Percentiles rank a stretch among this genome's conserved stretches.
These are phyloP conservation scores for Chlamydomonas incerta DNA, from an alignment of 139 green algal species.

Conservation along the genomic window DNA sequence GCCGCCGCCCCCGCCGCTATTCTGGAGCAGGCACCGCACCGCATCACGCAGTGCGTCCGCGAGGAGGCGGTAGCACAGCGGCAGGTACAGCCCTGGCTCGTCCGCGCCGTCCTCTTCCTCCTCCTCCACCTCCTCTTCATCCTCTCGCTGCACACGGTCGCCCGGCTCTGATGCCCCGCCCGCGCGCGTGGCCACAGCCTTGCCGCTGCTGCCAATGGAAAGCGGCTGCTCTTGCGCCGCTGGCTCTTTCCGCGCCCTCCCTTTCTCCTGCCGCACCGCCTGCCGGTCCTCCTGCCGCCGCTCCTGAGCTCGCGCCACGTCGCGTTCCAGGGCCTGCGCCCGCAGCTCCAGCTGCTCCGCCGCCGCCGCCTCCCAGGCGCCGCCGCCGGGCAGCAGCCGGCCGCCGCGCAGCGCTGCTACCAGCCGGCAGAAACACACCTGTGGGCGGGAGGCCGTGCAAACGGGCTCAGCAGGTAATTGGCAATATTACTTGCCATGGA, in stretches of 20 bases:
- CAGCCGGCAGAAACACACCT: conserved; percentile 21
- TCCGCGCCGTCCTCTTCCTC: neutral
- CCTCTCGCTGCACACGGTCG: neutral
- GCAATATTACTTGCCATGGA: too few species aligned
- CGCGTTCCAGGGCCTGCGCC: neutral
- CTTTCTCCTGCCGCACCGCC: neutral
- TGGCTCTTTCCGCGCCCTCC: neutral
- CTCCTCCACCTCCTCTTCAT: neutral
- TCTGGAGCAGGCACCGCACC: conserved; percentile 5
- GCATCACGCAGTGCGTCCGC: conserved; percentile 1
- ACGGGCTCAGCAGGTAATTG: too few species aligned
- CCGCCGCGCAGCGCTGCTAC: conserved; percentile 3
- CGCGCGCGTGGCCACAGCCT: neutral
- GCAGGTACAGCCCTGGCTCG: neutral
- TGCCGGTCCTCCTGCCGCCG: neutral
- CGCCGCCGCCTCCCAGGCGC: conserved; percentile 31
- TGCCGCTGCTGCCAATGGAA: too few species aligned
- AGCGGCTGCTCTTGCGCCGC: too few species aligned
- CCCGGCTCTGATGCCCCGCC: neutral
- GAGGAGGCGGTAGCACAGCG: neutral
- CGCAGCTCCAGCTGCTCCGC: neutral
- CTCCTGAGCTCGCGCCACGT: neutral
- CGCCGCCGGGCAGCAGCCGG: conserved; percentile 7
- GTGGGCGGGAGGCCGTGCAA: neutral
- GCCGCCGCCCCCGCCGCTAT: neutral